Conservation (phyloP, 23 red algal species). For the Chondrus crispus region DNA sequence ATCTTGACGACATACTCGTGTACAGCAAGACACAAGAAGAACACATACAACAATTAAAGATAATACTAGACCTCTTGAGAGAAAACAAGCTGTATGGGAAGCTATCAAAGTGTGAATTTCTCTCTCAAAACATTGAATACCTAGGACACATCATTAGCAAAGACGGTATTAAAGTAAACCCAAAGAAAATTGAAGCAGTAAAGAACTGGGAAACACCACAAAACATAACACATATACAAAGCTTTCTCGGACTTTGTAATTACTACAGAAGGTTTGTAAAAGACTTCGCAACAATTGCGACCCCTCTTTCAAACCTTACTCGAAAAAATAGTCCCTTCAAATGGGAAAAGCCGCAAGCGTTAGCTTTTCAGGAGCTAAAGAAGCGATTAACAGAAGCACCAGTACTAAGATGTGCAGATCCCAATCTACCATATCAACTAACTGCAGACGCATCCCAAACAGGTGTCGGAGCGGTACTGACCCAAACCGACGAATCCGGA, state of each 20-base stretch:
- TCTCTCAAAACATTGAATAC: not conserved
- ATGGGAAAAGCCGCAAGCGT: not conserved
- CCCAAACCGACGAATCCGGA: not conserved
- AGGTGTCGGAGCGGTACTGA: not conserved
- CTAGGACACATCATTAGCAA: not conserved
- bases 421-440: not conserved
- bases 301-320: not conserved
- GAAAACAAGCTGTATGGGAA: conserved; percentile 28
- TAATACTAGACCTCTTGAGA: not conserved
- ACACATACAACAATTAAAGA: not conserved
- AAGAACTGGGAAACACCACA: not conserved
- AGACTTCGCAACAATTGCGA: not conserved
- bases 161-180: not conserved
- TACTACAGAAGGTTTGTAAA: conserved; percentile 15
- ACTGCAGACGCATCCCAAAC: not conserved
- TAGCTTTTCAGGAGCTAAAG: not conserved
- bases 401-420: not conserved
- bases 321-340: not conserved
- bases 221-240: not conserved
- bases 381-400: not conserved
- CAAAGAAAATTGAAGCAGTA: conserved; percentile 3
- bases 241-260: not conserved
- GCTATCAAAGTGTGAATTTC: not conserved
- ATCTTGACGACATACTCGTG: not conserved
- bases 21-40: conserved; percentile 2